These are phyloP conservation scores for Daldinia loculata DNA, from an alignment of 495 filamentous ascomycete genomes.

Conservation along the genomic window DNA sequence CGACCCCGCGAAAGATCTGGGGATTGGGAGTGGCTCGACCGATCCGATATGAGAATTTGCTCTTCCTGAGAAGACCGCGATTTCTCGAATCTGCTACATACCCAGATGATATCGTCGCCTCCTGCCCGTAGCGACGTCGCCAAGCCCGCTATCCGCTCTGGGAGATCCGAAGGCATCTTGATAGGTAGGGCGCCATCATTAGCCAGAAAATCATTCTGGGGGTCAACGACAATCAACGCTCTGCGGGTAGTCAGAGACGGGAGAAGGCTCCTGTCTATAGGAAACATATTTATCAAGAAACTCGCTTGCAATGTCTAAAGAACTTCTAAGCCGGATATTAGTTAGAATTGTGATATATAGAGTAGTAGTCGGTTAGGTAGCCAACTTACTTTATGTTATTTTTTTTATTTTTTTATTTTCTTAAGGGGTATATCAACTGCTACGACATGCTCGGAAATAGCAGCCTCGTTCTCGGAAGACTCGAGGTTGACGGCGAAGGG, in stretches of 20 bases:
- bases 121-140: constrained; percentile 73
- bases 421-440: constrained; percentile 2
- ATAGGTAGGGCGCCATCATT: constrained; percentile 74
- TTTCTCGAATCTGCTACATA: constrained; percentile 76
- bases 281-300: constrained; percentile 51
- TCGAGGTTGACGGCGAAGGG: constrained; percentile 17
- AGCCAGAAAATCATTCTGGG: constrained; percentile 91
- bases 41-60: constrained; percentile 54
- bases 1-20: constrained; percentile 33
- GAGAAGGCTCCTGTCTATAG: constrained; percentile 56
- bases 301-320: constrained; percentile 18
- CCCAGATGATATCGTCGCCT: constrained; percentile 87
- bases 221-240: constrained; percentile 83
- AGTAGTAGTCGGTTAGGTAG: neutral
- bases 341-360: constrained; percentile 13
- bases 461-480: constrained; percentile 14
- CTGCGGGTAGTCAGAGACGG: constrained; percentile 72
- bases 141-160: constrained; percentile 71
- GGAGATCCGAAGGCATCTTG: constrained; percentile 68
- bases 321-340: constrained; percentile 10
- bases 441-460: constrained; percentile 35
- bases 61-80: constrained; percentile 64
- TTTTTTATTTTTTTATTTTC: neutral
- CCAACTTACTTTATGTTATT: constrained; percentile 19
- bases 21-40: constrained; percentile 23